These are phyloP conservation scores for Creolimax fragrantissima DNA, from an alignment of 78 protist genomes.

Conservation along the genomic window DNA sequence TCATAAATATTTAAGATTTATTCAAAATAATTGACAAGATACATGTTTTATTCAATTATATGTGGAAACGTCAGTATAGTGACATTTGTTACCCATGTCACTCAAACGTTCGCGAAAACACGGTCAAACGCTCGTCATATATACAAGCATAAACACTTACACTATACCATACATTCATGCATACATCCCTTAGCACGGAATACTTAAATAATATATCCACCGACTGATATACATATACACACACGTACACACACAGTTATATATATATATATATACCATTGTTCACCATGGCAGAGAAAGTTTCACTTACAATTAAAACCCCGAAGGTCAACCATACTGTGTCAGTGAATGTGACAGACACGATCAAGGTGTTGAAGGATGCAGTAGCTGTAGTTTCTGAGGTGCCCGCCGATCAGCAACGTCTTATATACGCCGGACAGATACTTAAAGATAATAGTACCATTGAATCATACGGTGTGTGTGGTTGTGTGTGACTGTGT, in stretches of 20 bases:
- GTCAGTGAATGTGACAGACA: too few relatives aligned
- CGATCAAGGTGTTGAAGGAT: conserved; percentile 1
- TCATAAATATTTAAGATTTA: background rate
- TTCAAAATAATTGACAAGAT: too few relatives aligned
- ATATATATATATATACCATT: background rate
- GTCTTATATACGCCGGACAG: background rate
- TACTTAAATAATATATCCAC: background rate
- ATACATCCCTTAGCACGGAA: background rate
- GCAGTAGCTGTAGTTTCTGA: background rate
- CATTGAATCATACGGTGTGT: background rate
- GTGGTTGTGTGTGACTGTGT: too few relatives aligned
- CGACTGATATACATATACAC: background rate
- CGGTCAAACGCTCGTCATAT: too few relatives aligned
- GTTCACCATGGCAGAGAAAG: background rate
- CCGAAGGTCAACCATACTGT: too few relatives aligned
- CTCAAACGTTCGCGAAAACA: too few relatives aligned
- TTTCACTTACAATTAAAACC: background rate
- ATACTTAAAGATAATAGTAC: background rate
- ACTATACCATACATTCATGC: background rate
- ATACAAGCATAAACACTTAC: background rate
- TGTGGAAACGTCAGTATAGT: background rate
- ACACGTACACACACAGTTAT: background rate
- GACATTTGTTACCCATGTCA: too few relatives aligned
- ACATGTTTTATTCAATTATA: background rate
- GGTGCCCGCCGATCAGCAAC: background rate